phyloP scores from a whole-genome alignment of 2,329 filamentous ascomycete genomes.

The Davidsoniella virescens region DNA sequence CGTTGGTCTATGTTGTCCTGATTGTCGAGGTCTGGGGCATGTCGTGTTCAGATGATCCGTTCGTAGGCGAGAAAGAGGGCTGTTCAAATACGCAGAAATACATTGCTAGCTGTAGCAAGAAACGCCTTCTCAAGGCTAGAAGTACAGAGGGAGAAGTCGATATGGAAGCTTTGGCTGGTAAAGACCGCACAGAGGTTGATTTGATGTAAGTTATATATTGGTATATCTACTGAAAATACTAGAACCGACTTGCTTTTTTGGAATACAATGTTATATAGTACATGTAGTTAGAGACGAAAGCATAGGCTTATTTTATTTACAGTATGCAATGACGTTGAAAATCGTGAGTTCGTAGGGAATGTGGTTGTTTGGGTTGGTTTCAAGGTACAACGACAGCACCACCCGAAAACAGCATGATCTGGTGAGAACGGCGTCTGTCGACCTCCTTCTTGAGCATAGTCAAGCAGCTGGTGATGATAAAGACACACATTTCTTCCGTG shows the following conservation, averaged over 20 bases:
- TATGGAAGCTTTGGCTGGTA: neutral
- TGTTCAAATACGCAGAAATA: neutral
- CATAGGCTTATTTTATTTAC: neutral
- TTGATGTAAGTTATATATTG: neutral
- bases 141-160: neutral
- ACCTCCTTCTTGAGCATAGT: conserved; percentile 51
- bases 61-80: conserved; percentile 22
- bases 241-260: neutral
- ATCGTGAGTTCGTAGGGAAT: neutral
- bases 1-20: conserved; percentile 29
- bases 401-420: conserved; percentile 24
- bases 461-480: conserved; percentile 39
- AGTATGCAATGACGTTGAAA: neutral
- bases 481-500: conserved; percentile 16
- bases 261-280: neutral
- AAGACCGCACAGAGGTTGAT: neutral
- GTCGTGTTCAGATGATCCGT: conserved; percentile 28
- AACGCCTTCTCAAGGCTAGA: neutral
- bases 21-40: conserved; percentile 25
- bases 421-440: conserved; percentile 36
- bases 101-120: neutral
- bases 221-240: neutral
- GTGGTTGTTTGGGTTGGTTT: neutral
- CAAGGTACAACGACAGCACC: conserved; percentile 8
- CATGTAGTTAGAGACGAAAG: neutral